These are phyloP conservation scores for Rhizophagus prolifer DNA, from an alignment of 192 early-diverging fungal species.

Conservation along the genomic window DNA sequence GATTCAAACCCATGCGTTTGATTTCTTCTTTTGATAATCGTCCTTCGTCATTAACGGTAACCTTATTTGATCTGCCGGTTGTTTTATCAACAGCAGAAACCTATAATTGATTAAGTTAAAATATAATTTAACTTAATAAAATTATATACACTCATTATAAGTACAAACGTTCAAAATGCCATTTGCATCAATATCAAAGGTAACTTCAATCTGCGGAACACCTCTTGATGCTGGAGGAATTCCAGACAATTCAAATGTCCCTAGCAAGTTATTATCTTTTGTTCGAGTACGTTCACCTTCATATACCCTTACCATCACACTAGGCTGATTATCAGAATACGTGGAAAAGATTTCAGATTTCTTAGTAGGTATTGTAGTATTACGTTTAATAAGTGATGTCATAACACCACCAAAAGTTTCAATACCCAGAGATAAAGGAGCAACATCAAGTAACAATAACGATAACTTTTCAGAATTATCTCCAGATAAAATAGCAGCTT, in stretches of 20 bases:
- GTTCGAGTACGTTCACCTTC: slow-evolving; percentile 49
- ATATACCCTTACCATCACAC: slow-evolving; percentile 50
- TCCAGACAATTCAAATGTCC: slow-evolving; percentile 70
- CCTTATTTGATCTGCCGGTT: too few species aligned
- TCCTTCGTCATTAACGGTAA: too few species aligned
- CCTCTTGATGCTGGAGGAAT: slow-evolving; percentile 64
- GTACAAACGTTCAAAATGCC: too few species aligned
- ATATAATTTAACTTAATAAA: too few species aligned
- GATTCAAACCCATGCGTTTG: too few species aligned
- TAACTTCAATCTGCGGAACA: slow-evolving; percentile 52
- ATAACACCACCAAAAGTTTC: slow-evolving; percentile 82
- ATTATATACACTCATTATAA: too few species aligned
- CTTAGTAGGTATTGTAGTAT: slow-evolving; percentile 76
- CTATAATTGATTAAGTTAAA: too few species aligned
- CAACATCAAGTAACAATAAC: slow-evolving; percentile 76
- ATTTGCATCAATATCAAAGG: slow-evolving; percentile 48
- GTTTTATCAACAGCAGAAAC: too few species aligned
- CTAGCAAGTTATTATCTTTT: slow-evolving; percentile 82
- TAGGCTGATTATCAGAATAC: slow-evolving; percentile 66
- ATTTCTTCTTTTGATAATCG: too few species aligned
- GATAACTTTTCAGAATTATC: slow-evolving; percentile 55
- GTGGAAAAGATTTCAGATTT: slow-evolving; percentile 66
- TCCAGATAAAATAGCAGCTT: too few species aligned
- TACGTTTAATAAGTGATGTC: slow-evolving; percentile 40
- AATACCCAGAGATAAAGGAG: slow-evolving; percentile 78